Evolutionary conservation across 805 yeast genomes (phyloP).

Genomic region (Starmerella sp.): DNA sequence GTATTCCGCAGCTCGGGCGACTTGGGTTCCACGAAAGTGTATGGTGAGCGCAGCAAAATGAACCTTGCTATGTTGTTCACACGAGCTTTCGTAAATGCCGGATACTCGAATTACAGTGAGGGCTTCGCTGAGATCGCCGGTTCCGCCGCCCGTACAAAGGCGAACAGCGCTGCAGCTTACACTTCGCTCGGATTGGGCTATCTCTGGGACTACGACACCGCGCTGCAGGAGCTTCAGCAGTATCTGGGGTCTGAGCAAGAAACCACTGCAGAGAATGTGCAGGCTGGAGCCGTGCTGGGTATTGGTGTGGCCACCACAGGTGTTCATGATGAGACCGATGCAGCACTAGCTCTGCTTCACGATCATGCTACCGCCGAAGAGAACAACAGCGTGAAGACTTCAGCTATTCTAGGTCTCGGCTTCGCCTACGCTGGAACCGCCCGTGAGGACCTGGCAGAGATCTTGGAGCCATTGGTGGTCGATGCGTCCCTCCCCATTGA

Average conservation of each 20-base stretch:
- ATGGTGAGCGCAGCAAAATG: constrained; percentile 77
- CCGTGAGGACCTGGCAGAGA: constrained; percentile 66
- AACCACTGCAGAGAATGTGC: constrained; percentile 40
- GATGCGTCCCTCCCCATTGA: constrained; percentile 68
- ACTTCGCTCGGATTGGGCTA: constrained; percentile 83
- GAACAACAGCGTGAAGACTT: constrained; percentile 40
- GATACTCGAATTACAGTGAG: constrained; percentile 61
- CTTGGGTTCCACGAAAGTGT: constrained; percentile 14
- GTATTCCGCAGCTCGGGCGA: constrained; percentile 86
- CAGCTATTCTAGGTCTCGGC: constrained; percentile 86
- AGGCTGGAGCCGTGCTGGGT: constrained; percentile 94
- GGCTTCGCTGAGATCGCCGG: constrained; percentile 48
- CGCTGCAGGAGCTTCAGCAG: constrained; percentile 80
- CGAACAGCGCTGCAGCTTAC: constrained; percentile 64
- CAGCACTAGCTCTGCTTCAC: constrained; percentile 70
- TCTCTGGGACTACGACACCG: constrained; percentile 85
- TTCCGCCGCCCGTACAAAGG: constrained; percentile 10
- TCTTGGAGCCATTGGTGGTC: constrained; percentile 70
- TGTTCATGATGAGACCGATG: constrained; percentile 91
- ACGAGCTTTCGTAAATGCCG: constrained; percentile 81
- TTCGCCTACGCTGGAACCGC: constrained; percentile 91
- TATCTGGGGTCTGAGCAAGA: constrained; percentile 66
- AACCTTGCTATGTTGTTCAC: constrained; percentile 92
- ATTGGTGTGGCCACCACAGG: constrained; percentile 86
- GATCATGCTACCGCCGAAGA: constrained; percentile 59